Percentiles rank a stretch among this genome's conserved stretches.
These are phyloP conservation scores for Apiospora malaysiana DNA, from an alignment of 2,329 filamentous ascomycete genomes.

Conservation along the genomic window DNA sequence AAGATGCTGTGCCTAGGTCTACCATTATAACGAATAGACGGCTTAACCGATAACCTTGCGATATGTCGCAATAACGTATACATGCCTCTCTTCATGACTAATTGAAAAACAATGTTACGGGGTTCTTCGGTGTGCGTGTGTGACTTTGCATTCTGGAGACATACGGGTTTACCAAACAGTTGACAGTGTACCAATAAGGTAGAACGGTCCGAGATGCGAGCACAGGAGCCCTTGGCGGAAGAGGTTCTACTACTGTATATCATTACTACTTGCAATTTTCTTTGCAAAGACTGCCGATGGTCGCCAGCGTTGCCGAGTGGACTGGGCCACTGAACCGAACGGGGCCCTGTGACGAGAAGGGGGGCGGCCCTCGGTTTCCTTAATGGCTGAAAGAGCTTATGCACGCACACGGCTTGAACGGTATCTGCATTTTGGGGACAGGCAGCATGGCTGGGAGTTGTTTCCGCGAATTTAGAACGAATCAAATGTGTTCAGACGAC, in stretches of 20 bases:
- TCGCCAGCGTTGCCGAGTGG: background rate
- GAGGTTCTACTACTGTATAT: conserved; percentile 8
- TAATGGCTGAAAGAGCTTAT: background rate
- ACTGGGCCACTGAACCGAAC: background rate
- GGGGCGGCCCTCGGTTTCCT: background rate
- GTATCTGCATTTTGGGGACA: conserved; percentile 8
- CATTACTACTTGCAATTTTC: background rate
- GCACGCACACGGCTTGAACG: background rate
- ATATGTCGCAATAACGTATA: background rate
- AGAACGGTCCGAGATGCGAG: background rate
- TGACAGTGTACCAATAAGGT: background rate
- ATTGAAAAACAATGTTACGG: background rate
- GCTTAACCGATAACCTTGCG: background rate
- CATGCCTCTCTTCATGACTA: background rate
- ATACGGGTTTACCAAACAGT: background rate
- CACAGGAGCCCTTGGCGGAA: background rate
- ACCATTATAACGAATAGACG: conserved; percentile 23
- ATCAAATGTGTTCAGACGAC: conserved; percentile 13
- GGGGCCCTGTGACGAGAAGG: background rate
- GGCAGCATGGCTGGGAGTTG: conserved; percentile 18
- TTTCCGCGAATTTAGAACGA: conserved; percentile 13
- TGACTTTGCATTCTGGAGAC: background rate
- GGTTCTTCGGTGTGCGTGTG: background rate
- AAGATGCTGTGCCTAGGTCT: conserved; percentile 15
- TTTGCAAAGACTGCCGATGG: background rate